These are phyloP conservation scores for Massariosphaeria phaeospora DNA, from an alignment of 495 filamentous ascomycete species.

Conservation along the genomic window DNA sequence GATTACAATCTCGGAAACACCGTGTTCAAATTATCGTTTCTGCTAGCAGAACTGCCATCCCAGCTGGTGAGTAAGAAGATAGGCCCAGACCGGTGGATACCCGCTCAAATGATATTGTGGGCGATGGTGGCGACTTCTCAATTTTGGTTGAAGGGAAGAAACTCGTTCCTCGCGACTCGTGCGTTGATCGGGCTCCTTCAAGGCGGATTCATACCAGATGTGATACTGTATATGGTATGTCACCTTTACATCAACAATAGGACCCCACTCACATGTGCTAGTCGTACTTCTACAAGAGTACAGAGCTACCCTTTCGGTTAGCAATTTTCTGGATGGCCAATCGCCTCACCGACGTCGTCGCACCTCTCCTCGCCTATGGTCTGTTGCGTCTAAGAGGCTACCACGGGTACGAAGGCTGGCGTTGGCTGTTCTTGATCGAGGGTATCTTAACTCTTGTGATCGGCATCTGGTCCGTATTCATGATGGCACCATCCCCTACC, in stretches of 20 bases:
- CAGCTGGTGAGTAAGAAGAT: slow-evolving; percentile 22
- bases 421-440: slow-evolving; percentile 29
- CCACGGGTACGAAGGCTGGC: slow-evolving; percentile 52
- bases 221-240: slow-evolving; percentile 17
- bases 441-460: slow-evolving; percentile 26
- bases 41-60: slow-evolving; percentile 22
- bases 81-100: slow-evolving; percentile 23
- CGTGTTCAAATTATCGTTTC: slow-evolving; percentile 9
- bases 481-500: slow-evolving; percentile 65
- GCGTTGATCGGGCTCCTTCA: slow-evolving; percentile 14
- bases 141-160: background rate
- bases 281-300: slow-evolving; percentile 11
- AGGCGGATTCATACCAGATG: slow-evolving; percentile 27
- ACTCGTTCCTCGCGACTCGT: background rate
- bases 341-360: slow-evolving; percentile 56
- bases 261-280: background rate
- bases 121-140: slow-evolving; percentile 12
- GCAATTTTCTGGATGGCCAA: slow-evolving; percentile 68
- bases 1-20: slow-evolving; percentile 18
- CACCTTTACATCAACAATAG: background rate
- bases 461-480: slow-evolving; percentile 32
- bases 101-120: slow-evolving; percentile 23
- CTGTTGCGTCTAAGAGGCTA: slow-evolving; percentile 60
- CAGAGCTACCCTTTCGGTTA: slow-evolving; percentile 53
- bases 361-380: slow-evolving; percentile 65